Evolutionary conservation across 805 yeast species (phyloP).

Genomic region (Cyberlindnera euphorbiae): DNA sequence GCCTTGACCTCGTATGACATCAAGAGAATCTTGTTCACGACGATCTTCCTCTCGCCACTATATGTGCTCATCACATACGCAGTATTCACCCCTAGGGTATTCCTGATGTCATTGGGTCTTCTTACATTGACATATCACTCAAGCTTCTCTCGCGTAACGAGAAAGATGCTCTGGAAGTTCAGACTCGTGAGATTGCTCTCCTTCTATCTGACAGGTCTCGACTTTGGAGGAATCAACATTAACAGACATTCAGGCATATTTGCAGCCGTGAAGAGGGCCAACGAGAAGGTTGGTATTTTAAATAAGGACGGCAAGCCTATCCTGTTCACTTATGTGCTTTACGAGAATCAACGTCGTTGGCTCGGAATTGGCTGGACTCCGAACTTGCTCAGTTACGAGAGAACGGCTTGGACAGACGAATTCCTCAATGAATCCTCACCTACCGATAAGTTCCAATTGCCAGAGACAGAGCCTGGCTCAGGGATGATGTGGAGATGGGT

Average conservation of each 20-base stretch:
- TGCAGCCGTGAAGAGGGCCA: conserved; percentile 38
- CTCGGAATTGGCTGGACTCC: conserved; percentile 97
- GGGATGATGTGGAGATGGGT: conserved; percentile 94
- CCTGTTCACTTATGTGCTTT: conserved; percentile 84
- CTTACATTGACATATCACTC: conserved; percentile 81
- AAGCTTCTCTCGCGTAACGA: conserved; percentile 73
- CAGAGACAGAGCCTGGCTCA: conserved; percentile 61
- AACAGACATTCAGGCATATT: conserved; percentile 36
- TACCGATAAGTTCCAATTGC: conserved; percentile 74
- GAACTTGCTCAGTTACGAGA: conserved; percentile 82
- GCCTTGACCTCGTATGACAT: conserved; percentile 76
- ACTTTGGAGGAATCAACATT: conserved; percentile 50
- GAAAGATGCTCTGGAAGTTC: conserved; percentile 83
- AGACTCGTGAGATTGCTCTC: conserved; percentile 62
- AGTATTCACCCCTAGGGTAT: conserved; percentile 63
- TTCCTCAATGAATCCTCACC: conserved; percentile 80
- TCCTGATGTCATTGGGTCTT: conserved; percentile 54
- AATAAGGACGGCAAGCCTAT: conserved; percentile 45
- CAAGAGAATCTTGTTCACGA: conserved; percentile 74
- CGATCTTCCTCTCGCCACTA: conserved; percentile 79
- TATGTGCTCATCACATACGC: conserved; percentile 68
- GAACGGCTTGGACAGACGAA: conserved; percentile 97
- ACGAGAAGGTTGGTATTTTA: conserved; percentile 30
- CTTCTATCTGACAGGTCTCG: conserved; percentile 84
- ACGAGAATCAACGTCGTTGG: conserved; percentile 96